Evolutionary conservation across 768 basidiomycete species (phyloP).

Genomic region (Termitomyces eurrhizus): DNA sequence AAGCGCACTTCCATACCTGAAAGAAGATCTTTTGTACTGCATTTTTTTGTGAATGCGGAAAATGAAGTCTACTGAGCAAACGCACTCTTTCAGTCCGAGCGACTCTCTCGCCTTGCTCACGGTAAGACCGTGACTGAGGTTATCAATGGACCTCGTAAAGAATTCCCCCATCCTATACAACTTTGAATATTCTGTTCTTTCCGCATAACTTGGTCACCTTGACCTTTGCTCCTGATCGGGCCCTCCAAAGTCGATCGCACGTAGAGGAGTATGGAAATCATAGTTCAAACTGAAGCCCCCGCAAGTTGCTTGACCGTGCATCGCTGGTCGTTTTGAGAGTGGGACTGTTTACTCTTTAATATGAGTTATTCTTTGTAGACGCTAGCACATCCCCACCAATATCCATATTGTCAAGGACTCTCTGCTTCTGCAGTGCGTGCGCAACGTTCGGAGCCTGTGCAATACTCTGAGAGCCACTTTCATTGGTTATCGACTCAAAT

Average conservation of each 20-base stretch:
- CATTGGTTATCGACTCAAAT: neutral
- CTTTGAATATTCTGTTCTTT: neutral
- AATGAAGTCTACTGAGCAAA: neutral
- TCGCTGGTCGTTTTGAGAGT: neutral
- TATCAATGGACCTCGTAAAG: slow-evolving; percentile 56
- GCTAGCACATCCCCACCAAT: slow-evolving; percentile 4
- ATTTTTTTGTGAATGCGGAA: neutral
- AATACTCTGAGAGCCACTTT: slow-evolving; percentile 1
- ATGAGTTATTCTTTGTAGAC: neutral
- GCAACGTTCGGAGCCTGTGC: slow-evolving; percentile 1
- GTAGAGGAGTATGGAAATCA: slow-evolving; percentile 44
- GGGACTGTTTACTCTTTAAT: neutral
- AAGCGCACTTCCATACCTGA: slow-evolving; percentile 69
- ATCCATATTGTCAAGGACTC: neutral
- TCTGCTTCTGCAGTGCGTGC: slow-evolving; percentile 2
- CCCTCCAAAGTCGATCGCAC: slow-evolving; percentile 53
- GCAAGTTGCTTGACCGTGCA: slow-evolving; percentile 1
- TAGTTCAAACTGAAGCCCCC: slow-evolving; percentile 46
- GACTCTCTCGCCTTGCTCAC: slow-evolving; percentile 50
- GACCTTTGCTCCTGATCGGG: slow-evolving; percentile 52
- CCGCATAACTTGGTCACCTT: neutral
- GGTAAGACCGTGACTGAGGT: slow-evolving; percentile 47
- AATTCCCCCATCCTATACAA: slow-evolving; percentile 54
- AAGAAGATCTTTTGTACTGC: slow-evolving; percentile 50
- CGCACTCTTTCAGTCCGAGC: slow-evolving; percentile 48